Percentiles rank a stretch among this genome's conserved stretches.
Conservation (phyloP, 1,139 yeast genomes). For the Debaryomycetaceae sp. region DNA sequence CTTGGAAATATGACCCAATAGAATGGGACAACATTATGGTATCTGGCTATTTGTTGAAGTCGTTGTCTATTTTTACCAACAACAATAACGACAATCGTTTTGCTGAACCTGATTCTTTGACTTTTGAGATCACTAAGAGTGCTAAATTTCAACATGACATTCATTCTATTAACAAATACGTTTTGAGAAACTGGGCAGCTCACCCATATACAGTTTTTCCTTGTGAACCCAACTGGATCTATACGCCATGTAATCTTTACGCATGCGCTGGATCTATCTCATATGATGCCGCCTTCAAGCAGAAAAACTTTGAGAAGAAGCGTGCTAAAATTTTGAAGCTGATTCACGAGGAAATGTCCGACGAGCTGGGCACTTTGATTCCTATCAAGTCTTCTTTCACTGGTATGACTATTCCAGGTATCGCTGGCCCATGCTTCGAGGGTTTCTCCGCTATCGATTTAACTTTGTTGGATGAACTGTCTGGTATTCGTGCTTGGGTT, state of each 20-base stretch:
- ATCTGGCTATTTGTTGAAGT: too few species aligned
- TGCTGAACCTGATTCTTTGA: too few species aligned
- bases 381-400: constrained; percentile 7
- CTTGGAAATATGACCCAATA: constrained; percentile 5
- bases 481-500: constrained; percentile 3
- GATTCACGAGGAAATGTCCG: constrained; percentile 5
- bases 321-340: constrained; percentile 3
- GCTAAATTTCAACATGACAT: too few species aligned
- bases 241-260: constrained; percentile 5
- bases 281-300: constrained; percentile 5
- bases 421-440: constrained; percentile 5
- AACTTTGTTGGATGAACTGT: constrained; percentile 3
- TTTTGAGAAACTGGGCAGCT: too few species aligned
- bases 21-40: constrained; percentile 5
- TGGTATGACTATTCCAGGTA: constrained; percentile 6
- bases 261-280: constrained; percentile 5
- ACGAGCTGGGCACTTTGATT: constrained; percentile 5
- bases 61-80: too few species aligned
- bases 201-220: too few species aligned
- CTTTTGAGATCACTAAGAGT: too few species aligned
- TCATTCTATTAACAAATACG: too few species aligned
- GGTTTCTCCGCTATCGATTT: constrained; percentile 4
- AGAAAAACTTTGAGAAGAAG: constrained; percentile 4
- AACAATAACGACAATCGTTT: too few species aligned
- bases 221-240: constrained; percentile 3